Percentiles rank a stretch among this genome's conserved stretches.
phyloP scores from a whole-genome alignment of 805 yeast genomes.

The Osmozyma mogii region DNA sequence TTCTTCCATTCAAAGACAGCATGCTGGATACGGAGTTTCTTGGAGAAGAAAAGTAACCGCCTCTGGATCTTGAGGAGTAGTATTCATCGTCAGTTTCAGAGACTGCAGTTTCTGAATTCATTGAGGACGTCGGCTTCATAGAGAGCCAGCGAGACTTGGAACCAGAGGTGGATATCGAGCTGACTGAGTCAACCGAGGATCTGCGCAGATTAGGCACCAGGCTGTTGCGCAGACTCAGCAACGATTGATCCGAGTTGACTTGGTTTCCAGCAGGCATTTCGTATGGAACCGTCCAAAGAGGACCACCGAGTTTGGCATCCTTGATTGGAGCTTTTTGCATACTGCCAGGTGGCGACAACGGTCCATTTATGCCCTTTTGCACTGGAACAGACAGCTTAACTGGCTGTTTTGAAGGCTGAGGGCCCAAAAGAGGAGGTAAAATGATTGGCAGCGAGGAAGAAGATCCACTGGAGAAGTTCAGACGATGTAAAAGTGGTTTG shows the following conservation, averaged over 20 bases:
- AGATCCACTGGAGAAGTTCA: conserved; percentile 6
- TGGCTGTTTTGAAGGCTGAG: conserved; percentile 8
- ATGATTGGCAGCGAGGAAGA: conserved; percentile 10
- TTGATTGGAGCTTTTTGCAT: background rate
- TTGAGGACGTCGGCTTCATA: conserved; percentile 17
- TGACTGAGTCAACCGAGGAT: conserved; percentile 42
- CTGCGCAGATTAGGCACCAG: conserved; percentile 21
- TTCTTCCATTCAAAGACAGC: background rate
- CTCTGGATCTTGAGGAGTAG: conserved; percentile 18
- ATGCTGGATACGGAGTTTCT: background rate
- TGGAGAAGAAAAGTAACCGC: background rate
- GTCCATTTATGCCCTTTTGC: conserved; percentile 3
- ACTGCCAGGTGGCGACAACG: conserved; percentile 5
- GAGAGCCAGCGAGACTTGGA: conserved; percentile 23
- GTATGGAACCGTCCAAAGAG: conserved; percentile 58
- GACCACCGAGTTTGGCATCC: conserved; percentile 19
- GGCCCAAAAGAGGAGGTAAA: conserved; percentile 12
- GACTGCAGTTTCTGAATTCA: conserved; percentile 12
- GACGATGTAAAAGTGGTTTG: conserved; percentile 9
- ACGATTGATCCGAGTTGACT: conserved; percentile 11
- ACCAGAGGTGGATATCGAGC: conserved; percentile 38
- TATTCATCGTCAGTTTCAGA: conserved; percentile 11
- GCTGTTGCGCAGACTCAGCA: conserved; percentile 7
- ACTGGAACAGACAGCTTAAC: conserved; percentile 8
- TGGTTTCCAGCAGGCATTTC: conserved; percentile 36